Percentiles rank a stretch among this genome's conserved stretches.
These are phyloP conservation scores for Saccharomycopsis sp. DNA, from an alignment of 805 yeast genomes.

Conservation along the genomic window DNA sequence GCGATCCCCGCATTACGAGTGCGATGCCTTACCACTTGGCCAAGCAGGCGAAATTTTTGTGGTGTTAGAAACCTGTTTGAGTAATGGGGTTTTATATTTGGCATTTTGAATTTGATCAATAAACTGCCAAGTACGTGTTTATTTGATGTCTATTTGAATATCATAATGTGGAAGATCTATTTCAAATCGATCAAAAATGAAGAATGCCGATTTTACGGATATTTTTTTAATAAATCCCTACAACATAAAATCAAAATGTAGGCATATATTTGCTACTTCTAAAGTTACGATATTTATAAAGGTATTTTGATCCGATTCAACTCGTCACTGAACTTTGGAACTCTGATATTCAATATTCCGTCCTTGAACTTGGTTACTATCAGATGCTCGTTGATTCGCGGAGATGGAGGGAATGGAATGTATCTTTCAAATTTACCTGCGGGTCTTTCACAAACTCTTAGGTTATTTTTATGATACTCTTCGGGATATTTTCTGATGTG, in stretches of 20 bases:
- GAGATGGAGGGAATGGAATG: conserved; percentile 20
- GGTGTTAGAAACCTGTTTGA: too few relatives aligned
- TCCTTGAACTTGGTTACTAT: conserved; percentile 14
- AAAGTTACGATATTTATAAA: neutral
- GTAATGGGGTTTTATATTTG: too few relatives aligned
- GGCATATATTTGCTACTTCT: neutral
- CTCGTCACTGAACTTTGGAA: conserved; percentile 18
- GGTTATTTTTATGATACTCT: neutral
- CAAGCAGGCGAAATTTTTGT: conserved; percentile 40
- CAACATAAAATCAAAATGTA: too few relatives aligned
- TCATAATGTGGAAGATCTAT: too few relatives aligned
- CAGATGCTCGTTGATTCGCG: conserved; percentile 18
- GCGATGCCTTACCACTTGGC: conserved; percentile 56
- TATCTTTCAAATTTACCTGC: conserved; percentile 19
- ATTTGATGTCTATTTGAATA: too few relatives aligned
- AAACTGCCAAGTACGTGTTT: too few relatives aligned
- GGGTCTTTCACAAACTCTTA: conserved; percentile 20
- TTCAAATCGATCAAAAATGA: too few relatives aligned
- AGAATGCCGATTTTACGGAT: too few relatives aligned
- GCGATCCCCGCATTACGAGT: conserved; percentile 54
- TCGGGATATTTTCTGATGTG: conserved; percentile 10
- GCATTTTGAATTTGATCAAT: too few relatives aligned
- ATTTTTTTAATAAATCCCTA: too few relatives aligned
- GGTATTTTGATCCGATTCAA: conserved; percentile 17
- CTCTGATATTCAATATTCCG: conserved; percentile 16